Evolutionary conservation across 495 filamentous ascomycete species (phyloP), one percentile per base, ranked within the genome.

Genomic region (Neurospora hispaniola): DNA sequence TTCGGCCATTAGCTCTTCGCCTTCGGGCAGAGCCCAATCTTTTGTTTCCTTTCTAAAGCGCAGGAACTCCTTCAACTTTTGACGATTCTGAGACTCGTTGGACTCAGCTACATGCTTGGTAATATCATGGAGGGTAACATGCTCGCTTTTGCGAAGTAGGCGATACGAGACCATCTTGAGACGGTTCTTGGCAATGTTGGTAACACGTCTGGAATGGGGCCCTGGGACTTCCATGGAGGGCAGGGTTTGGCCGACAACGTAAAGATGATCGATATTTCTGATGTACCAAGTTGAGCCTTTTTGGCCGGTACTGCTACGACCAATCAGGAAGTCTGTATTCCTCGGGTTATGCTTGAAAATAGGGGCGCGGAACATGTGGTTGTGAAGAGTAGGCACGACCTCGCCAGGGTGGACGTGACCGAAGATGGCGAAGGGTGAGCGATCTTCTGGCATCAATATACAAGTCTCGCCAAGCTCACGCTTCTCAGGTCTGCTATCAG

Each of bases 31-130:
- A 40, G 90, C 88, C 96, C 96, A 98, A 43, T 93, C 89, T 73
- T 93, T 93, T 62, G 87, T 88, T 12, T 92, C 90, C 80, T 94
- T 96, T 75, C 93, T 89, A 76, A 97, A 97, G 12, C 86, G 82
- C 71, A 99, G 90, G 80, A 98, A 98, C 77, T 99, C 96, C 77
- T 97, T 96, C 83, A 99, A 90, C 79, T 98, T 98, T 76, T 95
- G 92, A 5, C 96, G 89, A 75, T 97, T 97, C 76, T 97, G 94
- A 77, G 97, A 94, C 77, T 99, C 96, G 35, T 90, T 92, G 12
- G 93, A 94, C 66, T 94, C 94, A 8, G 91, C 90, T 44, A 98
- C 92, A 76, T 99, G 96, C 46, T 88, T 88, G 4, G 93, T 95
- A 54, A 99, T 92, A 73, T 94, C 92, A 71, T 85, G 86, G 20